phyloP scores from a whole-genome alignment of 106 monocot species.

The Dendrobium nobile region DNA sequence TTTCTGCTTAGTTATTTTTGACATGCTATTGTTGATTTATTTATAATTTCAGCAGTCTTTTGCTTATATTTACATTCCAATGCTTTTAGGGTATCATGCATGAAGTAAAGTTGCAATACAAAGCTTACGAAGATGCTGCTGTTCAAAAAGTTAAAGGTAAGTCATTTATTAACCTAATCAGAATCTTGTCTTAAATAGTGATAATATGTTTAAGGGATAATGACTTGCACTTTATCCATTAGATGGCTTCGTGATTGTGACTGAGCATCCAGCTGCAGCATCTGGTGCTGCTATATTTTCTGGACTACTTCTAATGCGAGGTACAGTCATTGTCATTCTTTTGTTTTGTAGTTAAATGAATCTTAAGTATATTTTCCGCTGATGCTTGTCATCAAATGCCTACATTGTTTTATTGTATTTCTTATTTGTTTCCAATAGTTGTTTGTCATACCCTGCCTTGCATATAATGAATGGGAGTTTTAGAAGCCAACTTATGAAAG shows the following conservation, averaged over 20 bases:
- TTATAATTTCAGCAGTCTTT: not conserved
- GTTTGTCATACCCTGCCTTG: no score
- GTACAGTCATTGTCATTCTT: slow-evolving; percentile 1
- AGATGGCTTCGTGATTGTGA: slow-evolving; percentile 19
- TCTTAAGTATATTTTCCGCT: not conserved
- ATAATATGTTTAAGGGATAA: not conserved
- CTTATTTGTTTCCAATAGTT: no score
- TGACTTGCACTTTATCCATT: not conserved
- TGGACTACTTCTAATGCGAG: slow-evolving; percentile 23
- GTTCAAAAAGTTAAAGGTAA: slow-evolving; percentile 28
- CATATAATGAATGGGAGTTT: not conserved
- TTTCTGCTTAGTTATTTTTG: not conserved
- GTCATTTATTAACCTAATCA: not conserved
- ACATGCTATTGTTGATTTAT: not conserved
- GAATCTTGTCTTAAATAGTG: not conserved
- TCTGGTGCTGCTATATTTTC: slow-evolving; percentile 15
- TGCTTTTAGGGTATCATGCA: not conserved
- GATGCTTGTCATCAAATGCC: not conserved
- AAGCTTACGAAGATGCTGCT: slow-evolving; percentile 22
- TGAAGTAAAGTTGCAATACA: slow-evolving; percentile 10
- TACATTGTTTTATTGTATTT: no score
- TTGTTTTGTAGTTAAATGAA: not conserved
- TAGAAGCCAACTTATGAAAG: not conserved
- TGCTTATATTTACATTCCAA: not conserved
- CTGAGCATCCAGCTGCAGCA: slow-evolving; percentile 15